Evolutionary conservation across 1,139 yeast genomes (phyloP), one percentile per base, ranked within the genome.

Genomic region (Pichia sp.): DNA sequence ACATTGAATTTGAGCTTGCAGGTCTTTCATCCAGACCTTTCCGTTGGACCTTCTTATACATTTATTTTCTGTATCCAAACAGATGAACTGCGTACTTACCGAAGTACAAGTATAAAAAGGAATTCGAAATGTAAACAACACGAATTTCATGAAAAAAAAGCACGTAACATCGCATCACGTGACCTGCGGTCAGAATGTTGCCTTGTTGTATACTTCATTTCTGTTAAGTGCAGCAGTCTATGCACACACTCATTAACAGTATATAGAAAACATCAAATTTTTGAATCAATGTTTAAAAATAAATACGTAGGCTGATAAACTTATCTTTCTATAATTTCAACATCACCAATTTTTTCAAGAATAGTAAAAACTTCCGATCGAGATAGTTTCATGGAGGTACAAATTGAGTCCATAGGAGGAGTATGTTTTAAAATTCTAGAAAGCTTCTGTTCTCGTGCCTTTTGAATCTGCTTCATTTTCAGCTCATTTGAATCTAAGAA

Each of bases 361-460:
- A 47, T 32, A 4, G 34, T 25, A 10, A 19, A 14, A 11, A 49
- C 43, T 12, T 48, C 49, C 12, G 28, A 38, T 11, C 26, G 32
- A 6, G 45, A 32, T 19, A 41, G 23, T 11, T 26, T 30, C 47
- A 53, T 35, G 9, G 23, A 33, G 7, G 56, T 46, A 28, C 53
- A 46, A 18, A 48, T 47, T 3, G 44, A 28, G 25, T 52, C 54
- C 39, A 51, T 34, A 20, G 47, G 51, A 14, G 34, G 38, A 6
- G 43, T 38, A n/a, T 43, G 35, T 22, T 40, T 39, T 25, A 48
- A 54, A 34, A 80, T 62, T 45, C 74, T 62, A 1, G 67, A 61
- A 28, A 82, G 55, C 26, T 63, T 55, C 9, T 59, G 52, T 54
- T 63, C 67, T 48, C 68, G 69, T 21, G 56, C 57, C 49, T 52